These are phyloP conservation scores for Fusarium nisikadoi DNA, from an alignment of 2,329 filamentous ascomycete genomes.

Conservation along the genomic window DNA sequence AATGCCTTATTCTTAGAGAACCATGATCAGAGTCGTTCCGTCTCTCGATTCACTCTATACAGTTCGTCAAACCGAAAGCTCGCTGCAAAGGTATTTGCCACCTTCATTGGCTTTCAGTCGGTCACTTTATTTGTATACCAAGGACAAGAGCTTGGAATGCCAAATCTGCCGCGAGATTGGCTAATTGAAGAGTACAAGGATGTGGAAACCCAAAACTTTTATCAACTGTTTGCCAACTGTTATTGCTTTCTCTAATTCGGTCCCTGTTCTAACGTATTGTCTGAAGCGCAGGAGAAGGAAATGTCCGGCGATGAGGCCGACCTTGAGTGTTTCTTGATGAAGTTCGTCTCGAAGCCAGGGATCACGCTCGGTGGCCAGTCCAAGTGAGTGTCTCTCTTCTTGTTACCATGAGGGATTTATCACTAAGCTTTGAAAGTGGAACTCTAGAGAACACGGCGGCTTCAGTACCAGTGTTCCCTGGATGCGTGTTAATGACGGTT, in stretches of 20 bases:
- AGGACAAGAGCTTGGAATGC: neutral
- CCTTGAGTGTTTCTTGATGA: neutral
- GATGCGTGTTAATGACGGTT: neutral
- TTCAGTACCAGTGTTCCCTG: neutral
- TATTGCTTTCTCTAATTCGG: neutral
- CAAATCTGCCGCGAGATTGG: neutral
- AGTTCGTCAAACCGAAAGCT: neutral
- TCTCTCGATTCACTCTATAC: neutral
- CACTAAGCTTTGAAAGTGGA: neutral
- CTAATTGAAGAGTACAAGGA: neutral
- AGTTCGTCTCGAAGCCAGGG: neutral
- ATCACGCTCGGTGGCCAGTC: neutral
- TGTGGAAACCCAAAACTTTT: neutral
- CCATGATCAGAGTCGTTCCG: neutral
- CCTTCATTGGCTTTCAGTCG: neutral
- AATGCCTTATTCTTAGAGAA: neutral
- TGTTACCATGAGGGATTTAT: neutral
- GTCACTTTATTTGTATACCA: neutral
- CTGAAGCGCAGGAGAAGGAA: neutral
- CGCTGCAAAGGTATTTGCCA: neutral
- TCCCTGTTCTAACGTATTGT: neutral
- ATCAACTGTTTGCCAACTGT: neutral
- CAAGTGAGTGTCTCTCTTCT: neutral
- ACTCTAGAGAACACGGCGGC: neutral
- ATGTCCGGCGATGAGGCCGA: neutral